Percentiles rank a stretch among this genome's conserved stretches.
Evolutionary conservation across 768 basidiomycete genomes (phyloP).

Genomic region (Tephrocybe sp.): DNA sequence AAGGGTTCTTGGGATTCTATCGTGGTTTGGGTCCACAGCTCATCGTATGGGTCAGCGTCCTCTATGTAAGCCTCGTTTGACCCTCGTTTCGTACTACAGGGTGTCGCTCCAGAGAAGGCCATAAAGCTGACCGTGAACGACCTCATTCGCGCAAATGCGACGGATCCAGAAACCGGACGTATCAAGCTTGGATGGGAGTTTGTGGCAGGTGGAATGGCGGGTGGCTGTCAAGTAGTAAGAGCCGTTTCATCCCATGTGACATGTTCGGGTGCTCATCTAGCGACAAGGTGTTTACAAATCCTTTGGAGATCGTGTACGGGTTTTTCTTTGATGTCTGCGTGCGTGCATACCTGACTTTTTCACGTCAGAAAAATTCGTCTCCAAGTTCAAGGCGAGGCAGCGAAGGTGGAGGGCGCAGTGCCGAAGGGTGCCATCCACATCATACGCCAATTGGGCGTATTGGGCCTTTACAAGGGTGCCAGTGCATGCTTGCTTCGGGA

Average conservation of each 20-base stretch:
- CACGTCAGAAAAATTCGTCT: conserved; percentile 81
- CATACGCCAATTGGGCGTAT: conserved; percentile 85
- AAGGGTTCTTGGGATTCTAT: conserved; percentile 95
- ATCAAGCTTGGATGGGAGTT: conserved; percentile 93
- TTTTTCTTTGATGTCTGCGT: neutral
- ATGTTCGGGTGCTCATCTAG: conserved; percentile 6
- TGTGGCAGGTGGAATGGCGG: conserved; percentile 88
- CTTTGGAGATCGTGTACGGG: conserved; percentile 89
- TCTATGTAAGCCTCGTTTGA: neutral
- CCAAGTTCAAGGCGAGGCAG: conserved; percentile 94
- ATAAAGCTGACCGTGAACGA: conserved; percentile 99
- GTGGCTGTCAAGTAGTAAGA: conserved; percentile 95
- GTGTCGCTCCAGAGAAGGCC: conserved; percentile 95
- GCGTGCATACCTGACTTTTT: conserved; percentile 9
- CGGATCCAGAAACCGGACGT: conserved; percentile 94
- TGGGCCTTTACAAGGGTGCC: conserved; percentile 93
- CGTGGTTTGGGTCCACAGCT: conserved; percentile 94
- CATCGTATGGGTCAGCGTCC: conserved; percentile 49
- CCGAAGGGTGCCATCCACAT: conserved; percentile 92
- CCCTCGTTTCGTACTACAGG: conserved; percentile 50
- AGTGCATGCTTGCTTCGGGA: conserved; percentile 92
- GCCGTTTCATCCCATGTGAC: neutral
- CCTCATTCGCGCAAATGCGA: conserved; percentile 76
- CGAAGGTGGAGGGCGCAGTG: conserved; percentile 77
- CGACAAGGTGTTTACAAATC: conserved; percentile 91